Percentiles rank a stretch among this genome's conserved stretches.
Evolutionary conservation across 768 basidiomycete species (phyloP).

Genomic region (Trametes cingulata): DNA sequence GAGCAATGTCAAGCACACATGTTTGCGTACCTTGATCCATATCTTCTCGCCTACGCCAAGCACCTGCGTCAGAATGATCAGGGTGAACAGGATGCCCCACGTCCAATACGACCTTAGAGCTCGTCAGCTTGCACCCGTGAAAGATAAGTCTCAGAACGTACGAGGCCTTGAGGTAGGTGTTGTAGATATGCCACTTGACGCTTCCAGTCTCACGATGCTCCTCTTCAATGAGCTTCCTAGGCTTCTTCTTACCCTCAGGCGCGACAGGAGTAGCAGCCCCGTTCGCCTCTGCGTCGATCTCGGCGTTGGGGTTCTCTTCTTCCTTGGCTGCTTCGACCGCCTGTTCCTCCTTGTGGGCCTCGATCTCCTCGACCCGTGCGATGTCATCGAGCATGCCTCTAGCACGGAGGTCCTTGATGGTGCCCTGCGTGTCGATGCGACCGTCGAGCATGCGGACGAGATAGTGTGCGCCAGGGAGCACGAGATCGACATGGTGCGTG

Average conservation of each 20-base stretch:
- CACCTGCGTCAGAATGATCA: constrained; percentile 49
- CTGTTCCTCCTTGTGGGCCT: constrained; percentile 46
- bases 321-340: constrained; percentile 18
- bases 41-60: constrained; percentile 61
- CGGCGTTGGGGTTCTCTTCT: constrained; percentile 28
- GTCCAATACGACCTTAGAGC: constrained; percentile 64
- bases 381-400: constrained; percentile 66
- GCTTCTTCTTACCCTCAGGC: constrained; percentile 51
- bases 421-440: constrained; percentile 74
- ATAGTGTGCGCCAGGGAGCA: constrained; percentile 72
- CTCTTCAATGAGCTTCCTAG: constrained; percentile 75
- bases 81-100: constrained; percentile 53
- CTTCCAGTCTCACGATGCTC: constrained; percentile 80
- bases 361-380: constrained; percentile 50
- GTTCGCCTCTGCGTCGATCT: constrained; percentile 28
- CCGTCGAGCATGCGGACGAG: constrained; percentile 81
- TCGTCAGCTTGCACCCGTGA: neutral
- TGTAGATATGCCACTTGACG: constrained; percentile 73
- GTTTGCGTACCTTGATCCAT: constrained; percentile 65
- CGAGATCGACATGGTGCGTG: constrained; percentile 83
- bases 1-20: neutral
- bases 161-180: constrained; percentile 71
- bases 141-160: constrained; percentile 37
- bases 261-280: constrained; percentile 30
- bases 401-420: constrained; percentile 59